Conservation (phyloP, 2,329 filamentous ascomycete genomes). For the Anisogramma anomala region DNA sequence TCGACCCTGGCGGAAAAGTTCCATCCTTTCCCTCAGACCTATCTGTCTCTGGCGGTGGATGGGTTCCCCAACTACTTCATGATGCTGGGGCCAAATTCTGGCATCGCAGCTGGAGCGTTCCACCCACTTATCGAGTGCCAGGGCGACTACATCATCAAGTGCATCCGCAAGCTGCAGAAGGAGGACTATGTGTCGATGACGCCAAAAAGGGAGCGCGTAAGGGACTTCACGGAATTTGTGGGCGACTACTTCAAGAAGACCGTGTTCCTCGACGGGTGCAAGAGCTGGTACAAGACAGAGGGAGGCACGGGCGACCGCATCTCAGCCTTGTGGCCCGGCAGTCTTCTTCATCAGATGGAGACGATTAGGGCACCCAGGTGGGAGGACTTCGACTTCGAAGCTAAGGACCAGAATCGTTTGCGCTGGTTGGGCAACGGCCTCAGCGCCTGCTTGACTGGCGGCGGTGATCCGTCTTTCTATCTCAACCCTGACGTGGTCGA, state of each 20-base stretch:
- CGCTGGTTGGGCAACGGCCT: slow-evolving; percentile 20
- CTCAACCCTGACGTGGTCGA: slow-evolving; percentile 20
- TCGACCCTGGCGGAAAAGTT: slow-evolving; percentile 15
- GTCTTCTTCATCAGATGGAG: slow-evolving; percentile 20
- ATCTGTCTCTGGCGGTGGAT: slow-evolving; percentile 8
- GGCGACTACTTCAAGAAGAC: slow-evolving; percentile 20
- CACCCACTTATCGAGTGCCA: slow-evolving; percentile 19
- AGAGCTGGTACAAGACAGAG: slow-evolving; percentile 20
- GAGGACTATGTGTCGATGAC: slow-evolving; percentile 19
- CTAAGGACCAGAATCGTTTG: slow-evolving; percentile 18
- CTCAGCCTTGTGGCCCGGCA: slow-evolving; percentile 20
- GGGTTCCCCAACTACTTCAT: slow-evolving; percentile 14
- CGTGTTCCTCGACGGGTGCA: slow-evolving; percentile 18
- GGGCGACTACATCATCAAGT: slow-evolving; percentile 22
- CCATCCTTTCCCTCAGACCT: slow-evolving; percentile 14
- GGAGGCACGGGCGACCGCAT: slow-evolving; percentile 18
- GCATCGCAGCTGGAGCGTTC: slow-evolving; percentile 18
- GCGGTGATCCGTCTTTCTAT: slow-evolving; percentile 24
- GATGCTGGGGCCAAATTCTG: slow-evolving; percentile 17
- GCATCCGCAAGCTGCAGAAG: slow-evolving; percentile 20
- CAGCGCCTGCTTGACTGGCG: slow-evolving; percentile 4
- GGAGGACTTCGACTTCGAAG: slow-evolving; percentile 19
- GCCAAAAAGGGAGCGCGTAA: slow-evolving; percentile 18
- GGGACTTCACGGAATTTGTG: slow-evolving; percentile 23
- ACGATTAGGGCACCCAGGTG: slow-evolving; percentile 18